Evolutionary conservation across 164 flowering plant species (phyloP).

Genomic region (Berberis vulgaris): DNA sequence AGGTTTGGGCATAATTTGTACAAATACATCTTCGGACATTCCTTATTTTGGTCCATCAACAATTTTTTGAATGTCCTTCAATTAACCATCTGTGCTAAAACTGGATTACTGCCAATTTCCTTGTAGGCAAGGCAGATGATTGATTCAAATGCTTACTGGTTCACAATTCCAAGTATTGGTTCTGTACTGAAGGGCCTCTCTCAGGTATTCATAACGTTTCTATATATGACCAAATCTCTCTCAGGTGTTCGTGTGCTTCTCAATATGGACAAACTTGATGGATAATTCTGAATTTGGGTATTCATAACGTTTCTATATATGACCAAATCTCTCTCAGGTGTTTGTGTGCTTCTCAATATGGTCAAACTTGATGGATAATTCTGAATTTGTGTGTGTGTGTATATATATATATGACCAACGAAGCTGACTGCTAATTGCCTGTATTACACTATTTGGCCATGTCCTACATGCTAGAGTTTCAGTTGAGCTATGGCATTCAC

Average conservation of each 20-base stretch:
- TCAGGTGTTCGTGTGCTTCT: neutral
- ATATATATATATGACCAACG: too few species aligned
- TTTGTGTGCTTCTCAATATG: neutral
- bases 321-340: neutral
- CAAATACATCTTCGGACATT: too few species aligned
- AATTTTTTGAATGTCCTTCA: too few species aligned
- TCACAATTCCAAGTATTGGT: slow-evolving; percentile 89
- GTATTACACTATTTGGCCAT: too few species aligned
- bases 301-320: neutral
- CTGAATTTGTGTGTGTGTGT: neutral
- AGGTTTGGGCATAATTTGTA: too few species aligned
- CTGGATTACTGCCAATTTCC: neutral
- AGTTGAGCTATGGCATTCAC: too few species aligned
- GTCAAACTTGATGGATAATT: too few species aligned
- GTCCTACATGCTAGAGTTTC: too few species aligned
- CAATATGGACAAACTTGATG: neutral
- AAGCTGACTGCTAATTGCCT: too few species aligned
- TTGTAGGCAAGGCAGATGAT: slow-evolving; percentile 83
- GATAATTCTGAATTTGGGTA: slow-evolving; percentile 41
- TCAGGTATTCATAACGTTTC: slow-evolving; percentile 42
- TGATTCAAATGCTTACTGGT: slow-evolving; percentile 86
- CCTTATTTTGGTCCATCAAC: too few species aligned
- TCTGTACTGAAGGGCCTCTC: slow-evolving; percentile 74
- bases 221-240: neutral
- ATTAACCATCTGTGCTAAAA: too few species aligned